Base-by-base conservation (phyloP, 2,329 filamentous ascomycete species). In the Torrubiella hemipterigena region DNA sequence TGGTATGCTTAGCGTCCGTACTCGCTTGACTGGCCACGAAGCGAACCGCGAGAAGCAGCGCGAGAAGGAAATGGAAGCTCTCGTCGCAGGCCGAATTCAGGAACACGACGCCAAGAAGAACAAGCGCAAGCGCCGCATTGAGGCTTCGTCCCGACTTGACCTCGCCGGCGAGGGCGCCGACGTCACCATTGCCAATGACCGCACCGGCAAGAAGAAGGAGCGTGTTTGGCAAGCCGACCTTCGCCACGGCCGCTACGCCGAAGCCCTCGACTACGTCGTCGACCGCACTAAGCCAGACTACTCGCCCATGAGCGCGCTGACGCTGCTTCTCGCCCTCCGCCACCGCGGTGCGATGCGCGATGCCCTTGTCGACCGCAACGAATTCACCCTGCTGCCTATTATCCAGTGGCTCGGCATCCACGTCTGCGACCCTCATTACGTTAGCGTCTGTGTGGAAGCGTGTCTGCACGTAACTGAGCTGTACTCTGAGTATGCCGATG, bases 1-100 rank as follows among this genome's bases (percentile, higher is more conserved):
- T 3, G 91, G 91, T 27, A 72, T 94, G n/a, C 67, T 98, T 9
- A 93, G 83, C 17, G 71, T 96, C 46, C 81, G 82, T 50, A 96
- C 89, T 2, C 77, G 86, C n/a, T 69, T 93, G 10, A 85, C 81
- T 0, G 85, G 85, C 5, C 67, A 81, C 32, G 82, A 93, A 46
- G 89, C 89, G 33, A 67, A 74, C 16, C 76, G 74, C 40, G 81
- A 84, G 44, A 68, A 73, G 17, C 81, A 89, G 54, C 74, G 80
- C 30, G 78, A 82, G 49, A 83, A 81, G 61, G 83, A 84, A 55
- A 93, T 93, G 84, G 65, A 81, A 41, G 81, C 85, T 3, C 63
- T 93, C 34, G 58, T 93, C 36, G 74, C 80, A 23, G 86, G 85
- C 29, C 81, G 70, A 14, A 72, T 93, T 34, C 84, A 83, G 33